These are phyloP conservation scores for Camelina sativa DNA, from an alignment of 345 rosid genomes.

Conservation along the genomic window DNA sequence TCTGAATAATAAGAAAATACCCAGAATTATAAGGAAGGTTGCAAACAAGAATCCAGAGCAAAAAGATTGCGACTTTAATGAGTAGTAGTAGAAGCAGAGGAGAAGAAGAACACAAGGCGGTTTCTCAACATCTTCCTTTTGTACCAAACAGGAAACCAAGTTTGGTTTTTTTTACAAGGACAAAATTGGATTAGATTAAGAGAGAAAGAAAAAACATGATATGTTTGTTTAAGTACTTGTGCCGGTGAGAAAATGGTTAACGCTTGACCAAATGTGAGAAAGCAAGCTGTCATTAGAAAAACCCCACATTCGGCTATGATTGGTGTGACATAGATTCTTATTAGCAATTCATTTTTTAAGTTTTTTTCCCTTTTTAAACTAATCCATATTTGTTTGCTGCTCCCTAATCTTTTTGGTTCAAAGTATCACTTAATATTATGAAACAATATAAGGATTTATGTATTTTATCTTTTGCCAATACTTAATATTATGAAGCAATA, in stretches of 20 bases:
- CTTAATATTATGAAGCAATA: background rate
- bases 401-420: background rate
- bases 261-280: slow-evolving; percentile 47
- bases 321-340: slow-evolving; percentile 16
- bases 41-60: slow-evolving; percentile 26
- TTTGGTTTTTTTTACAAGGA: background rate
- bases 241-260: slow-evolving; percentile 44
- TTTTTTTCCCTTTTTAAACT: background rate
- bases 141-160: slow-evolving; percentile 30
- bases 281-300: slow-evolving; percentile 40
- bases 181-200: slow-evolving; percentile 29
- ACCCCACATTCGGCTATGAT: slow-evolving; percentile 44
- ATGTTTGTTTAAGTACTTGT: slow-evolving; percentile 24
- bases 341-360: background rate
- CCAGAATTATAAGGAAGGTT: slow-evolving; percentile 5
- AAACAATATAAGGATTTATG: background rate
- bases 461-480: background rate
- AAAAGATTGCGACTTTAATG: slow-evolving; percentile 22
- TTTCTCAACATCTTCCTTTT: slow-evolving; percentile 38
- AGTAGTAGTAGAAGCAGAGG: background rate
- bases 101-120: slow-evolving; percentile 35
- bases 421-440: background rate
- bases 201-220: slow-evolving; percentile 17
- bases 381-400: background rate
- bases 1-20: slow-evolving; percentile 18